Percentiles rank a stretch among this genome's conserved stretches.
These are phyloP conservation scores for Daldinia sp. DNA, from an alignment of 2,329 filamentous ascomycete genomes.

Conservation along the genomic window DNA sequence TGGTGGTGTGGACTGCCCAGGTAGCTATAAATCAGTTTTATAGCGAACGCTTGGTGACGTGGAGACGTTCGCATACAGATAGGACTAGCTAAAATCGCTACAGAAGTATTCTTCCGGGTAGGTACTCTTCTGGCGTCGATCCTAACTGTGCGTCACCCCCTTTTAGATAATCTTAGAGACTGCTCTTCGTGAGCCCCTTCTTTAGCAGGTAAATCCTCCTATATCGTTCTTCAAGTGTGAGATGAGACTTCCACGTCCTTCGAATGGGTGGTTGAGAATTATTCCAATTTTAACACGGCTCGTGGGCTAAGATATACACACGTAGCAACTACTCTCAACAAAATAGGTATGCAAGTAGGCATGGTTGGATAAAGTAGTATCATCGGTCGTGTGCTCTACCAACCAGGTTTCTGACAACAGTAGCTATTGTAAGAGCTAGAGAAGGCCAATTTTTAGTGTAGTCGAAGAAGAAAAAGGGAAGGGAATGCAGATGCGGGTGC, in stretches of 20 bases:
- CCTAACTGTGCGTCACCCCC: slow-evolving; percentile 16
- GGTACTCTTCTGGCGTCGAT: slow-evolving; percentile 17
- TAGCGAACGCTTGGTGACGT: not conserved
- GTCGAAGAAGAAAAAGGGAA: not conserved
- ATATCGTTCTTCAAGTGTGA: not conserved
- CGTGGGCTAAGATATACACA: not conserved
- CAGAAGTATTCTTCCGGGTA: not conserved
- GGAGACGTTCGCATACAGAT: not conserved
- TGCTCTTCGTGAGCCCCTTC: not conserved
- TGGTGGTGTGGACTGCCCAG: not conserved
- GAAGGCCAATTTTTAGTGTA: not conserved
- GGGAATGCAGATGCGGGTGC: slow-evolving; percentile 2
- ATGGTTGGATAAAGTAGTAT: not conserved
- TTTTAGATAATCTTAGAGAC: not conserved
- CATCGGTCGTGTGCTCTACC: not conserved
- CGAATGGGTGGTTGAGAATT: not conserved
- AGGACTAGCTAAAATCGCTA: not conserved
- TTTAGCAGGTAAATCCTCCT: not conserved
- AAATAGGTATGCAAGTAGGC: not conserved
- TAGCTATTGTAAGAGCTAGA: not conserved
- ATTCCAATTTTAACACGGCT: not conserved
- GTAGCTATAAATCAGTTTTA: not conserved
- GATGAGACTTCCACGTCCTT: not conserved
- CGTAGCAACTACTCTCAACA: not conserved
- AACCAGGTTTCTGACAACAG: not conserved